Evolutionary conservation across 2,329 filamentous ascomycete genomes (phyloP), one percentile per base, ranked within the genome.

Genomic region (Mollisia scopiformis): DNA sequence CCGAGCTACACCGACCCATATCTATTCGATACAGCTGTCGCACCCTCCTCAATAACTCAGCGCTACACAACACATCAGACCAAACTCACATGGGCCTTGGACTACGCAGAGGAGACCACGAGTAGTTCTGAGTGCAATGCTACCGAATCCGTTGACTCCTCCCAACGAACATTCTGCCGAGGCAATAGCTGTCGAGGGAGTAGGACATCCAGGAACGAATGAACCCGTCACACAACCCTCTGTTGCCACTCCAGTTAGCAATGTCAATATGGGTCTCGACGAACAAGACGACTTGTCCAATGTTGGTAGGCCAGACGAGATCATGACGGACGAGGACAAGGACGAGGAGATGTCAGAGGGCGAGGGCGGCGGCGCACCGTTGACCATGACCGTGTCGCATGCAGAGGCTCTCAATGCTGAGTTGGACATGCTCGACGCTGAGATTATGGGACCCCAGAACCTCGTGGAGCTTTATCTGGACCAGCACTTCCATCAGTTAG

Each of bases 321-420:
- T n/a, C n/a, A 7, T 54, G 51, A 8, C 53, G 62, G n/a, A 50
- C 58, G 46, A 58, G 49, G 68, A 72, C 43, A 69, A 70, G 50
- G 69, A 72, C 55, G 66, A 65, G 57, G 69, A 72, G 43, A 72
- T 72, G 70, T 69, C 68, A 13, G 70, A 72, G 41, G 69, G 66
- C 49, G 70, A 72, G 41, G 69, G 66, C 49, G 69, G 67, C 47
- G 70, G 69, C 23, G 69, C 55, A 25, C 54, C 58, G 28, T 62
- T 70, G 52, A 65, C 55, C 16, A 62, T 66, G 59, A 64, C 64
- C 23, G 46, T 61, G 23, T 64, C 68, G 13, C 63, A 70, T 51
- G 62, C 64, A 23, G 62, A 64, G 43, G 46, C 57, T 11, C 43
- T 67, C 14, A 67, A 68, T 57, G 58, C 59, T 33, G 69, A 70